Conservation (phyloP, 2,329 filamentous ascomycete species). For the Parafenestella ontariensis region DNA sequence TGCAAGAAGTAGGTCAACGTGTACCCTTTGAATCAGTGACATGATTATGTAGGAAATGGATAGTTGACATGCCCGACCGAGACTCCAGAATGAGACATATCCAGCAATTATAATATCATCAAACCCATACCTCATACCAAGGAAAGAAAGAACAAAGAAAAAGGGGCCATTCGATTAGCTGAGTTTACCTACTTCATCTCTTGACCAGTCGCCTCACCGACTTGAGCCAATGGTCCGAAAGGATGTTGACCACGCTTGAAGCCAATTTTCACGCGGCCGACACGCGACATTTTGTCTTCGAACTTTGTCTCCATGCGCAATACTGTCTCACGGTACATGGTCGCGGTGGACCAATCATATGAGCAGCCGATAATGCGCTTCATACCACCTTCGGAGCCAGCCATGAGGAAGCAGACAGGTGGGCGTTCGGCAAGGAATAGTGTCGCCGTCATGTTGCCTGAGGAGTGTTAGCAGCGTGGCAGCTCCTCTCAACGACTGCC, state of each 20-base stretch:
- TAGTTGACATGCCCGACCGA: neutral
- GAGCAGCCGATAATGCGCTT: conserved; percentile 56
- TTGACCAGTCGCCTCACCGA: conserved; percentile 30
- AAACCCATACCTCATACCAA: neutral
- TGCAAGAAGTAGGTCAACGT: too few relatives aligned
- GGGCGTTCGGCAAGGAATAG: conserved; percentile 51
- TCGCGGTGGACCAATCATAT: conserved; percentile 54
- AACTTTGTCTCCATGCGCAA: conserved; percentile 52
- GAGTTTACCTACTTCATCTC: conserved; percentile 6
- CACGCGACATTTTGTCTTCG: conserved; percentile 45
- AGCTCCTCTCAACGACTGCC: neutral
- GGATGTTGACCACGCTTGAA: conserved; percentile 41
- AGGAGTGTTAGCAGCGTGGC: conserved; percentile 25
- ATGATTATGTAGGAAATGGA: neutral
- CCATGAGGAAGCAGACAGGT: conserved; percentile 53
- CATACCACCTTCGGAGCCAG: conserved; percentile 56
- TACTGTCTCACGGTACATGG: conserved; percentile 55
- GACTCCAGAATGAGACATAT: neutral
- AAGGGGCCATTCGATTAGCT: neutral
- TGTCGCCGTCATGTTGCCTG: conserved; percentile 53
- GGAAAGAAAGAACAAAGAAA: neutral
- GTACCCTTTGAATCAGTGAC: too few relatives aligned
- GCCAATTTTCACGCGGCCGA: conserved; percentile 42
- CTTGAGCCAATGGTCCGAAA: conserved; percentile 35
- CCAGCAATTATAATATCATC: neutral